Evolutionary conservation across 164 flowering plant genomes (phyloP), one percentile per base, ranked within the genome.

Genomic region (Liriodendron chinense): DNA sequence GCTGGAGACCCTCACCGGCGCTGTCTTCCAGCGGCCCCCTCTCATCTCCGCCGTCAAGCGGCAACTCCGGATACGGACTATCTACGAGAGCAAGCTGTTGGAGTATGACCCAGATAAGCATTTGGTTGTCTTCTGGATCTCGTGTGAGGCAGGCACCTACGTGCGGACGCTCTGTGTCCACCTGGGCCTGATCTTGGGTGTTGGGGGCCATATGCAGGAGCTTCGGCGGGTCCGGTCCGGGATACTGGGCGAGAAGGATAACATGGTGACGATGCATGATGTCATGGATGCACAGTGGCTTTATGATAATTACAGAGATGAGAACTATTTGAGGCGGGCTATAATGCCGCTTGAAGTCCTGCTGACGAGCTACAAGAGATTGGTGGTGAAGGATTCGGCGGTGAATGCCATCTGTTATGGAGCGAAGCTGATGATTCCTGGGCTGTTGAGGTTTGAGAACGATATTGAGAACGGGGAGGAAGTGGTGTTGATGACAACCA

Each of bases 351-450:
- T 91, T 5, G 95, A 91, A 67, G 89, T 87, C 7, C 72, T 91
- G 23, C 79, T 91, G 74, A 89, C 95, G 0, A 89, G 91, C 72
- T 89, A 91, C 74, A 91, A 91, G 92, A 85, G 95, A 61, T 76
- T 91, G 81, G 95, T 89, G 25, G 95, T 91, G n/a, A 91, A 91
- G 85, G 95, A 91, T 79, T 89, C 92, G 0, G 92, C 95, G 7
- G 95, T 91, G 43, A 91, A 91, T 85, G 95, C 95, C 0, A 89
- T 89, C 43, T 91, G 95, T 74, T 91, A 91, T 81, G 96, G 96
- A 20, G 96, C 96, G 0, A 91, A 90, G 82, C 75, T 91, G 72
- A 89, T 91, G 96, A 89, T 91, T 84, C 96, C 93, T 0, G 96
- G 96, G 72, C 71, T 91, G 81, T 77, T 91, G 86, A 86, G 95